Conservation (phyloP, 2,329 filamentous ascomycete species). For the Cladosporium oxysporum region DNA sequence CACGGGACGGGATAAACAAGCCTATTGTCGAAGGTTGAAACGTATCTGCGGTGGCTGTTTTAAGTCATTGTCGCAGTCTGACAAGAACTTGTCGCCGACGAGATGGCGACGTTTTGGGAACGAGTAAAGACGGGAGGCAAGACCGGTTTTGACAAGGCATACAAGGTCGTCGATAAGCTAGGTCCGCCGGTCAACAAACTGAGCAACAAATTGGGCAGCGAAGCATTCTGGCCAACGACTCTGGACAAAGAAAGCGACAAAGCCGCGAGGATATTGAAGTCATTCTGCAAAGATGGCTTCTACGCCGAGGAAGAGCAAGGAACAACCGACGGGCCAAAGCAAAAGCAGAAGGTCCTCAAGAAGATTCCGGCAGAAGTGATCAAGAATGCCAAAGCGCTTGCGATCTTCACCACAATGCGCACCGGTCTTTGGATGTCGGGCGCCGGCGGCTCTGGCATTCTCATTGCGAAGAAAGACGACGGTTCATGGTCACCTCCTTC, state of each 20-base stretch:
- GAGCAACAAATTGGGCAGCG: slow-evolving; percentile 77
- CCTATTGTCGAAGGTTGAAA: not conserved
- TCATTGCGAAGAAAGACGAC: slow-evolving; percentile 80
- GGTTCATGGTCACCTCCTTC: slow-evolving; percentile 91
- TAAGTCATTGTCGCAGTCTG: slow-evolving; percentile 2
- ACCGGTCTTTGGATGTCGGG: slow-evolving; percentile 90
- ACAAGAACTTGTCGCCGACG: not conserved
- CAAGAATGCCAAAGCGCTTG: slow-evolving; percentile 83
- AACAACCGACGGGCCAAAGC: slow-evolving; percentile 53
- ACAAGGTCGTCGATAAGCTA: slow-evolving; percentile 66
- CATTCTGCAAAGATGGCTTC: slow-evolving; percentile 82
- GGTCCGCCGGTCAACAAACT: slow-evolving; percentile 73
- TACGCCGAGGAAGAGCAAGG: slow-evolving; percentile 57
- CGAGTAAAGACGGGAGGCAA: slow-evolving; percentile 58
- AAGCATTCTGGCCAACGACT: slow-evolving; percentile 82
- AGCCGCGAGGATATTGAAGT: slow-evolving; percentile 82
- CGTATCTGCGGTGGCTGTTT: not conserved
- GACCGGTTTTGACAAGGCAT: slow-evolving; percentile 73
- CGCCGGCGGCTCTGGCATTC: slow-evolving; percentile 83
- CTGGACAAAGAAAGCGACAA: slow-evolving; percentile 91
- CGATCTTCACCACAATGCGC: slow-evolving; percentile 94
- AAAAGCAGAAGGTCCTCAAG: slow-evolving; percentile 67
- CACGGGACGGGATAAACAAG: not conserved
- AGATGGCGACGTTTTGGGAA: slow-evolving; percentile 49
- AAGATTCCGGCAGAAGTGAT: slow-evolving; percentile 86